Conservation (phyloP, 192 early-diverging fungal genomes). For the Coemansia sp. region DNA sequence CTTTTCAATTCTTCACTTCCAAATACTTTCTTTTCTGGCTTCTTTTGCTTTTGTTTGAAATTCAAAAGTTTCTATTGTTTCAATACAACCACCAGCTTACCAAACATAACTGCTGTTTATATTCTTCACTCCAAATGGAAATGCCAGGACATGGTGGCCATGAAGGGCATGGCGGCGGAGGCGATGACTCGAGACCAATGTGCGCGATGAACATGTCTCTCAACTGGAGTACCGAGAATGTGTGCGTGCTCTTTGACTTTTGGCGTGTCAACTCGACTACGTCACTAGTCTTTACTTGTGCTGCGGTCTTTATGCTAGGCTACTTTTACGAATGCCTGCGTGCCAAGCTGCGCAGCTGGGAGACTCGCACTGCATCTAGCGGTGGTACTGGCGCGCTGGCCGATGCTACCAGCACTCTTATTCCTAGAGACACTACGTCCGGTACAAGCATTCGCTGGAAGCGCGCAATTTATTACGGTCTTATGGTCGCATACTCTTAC, state of each 20-base stretch:
- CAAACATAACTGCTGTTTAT: not conserved
- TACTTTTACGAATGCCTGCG: conserved; percentile 45
- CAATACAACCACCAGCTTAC: not conserved
- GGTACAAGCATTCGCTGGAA: conserved; percentile 39
- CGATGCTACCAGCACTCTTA: conserved; percentile 15
- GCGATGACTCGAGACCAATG: conserved; percentile 43
- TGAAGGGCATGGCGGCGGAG: conserved; percentile 49
- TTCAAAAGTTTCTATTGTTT: not conserved
- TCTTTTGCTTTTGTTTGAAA: not conserved
- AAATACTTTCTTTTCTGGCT: not conserved
- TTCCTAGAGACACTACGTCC: not conserved
- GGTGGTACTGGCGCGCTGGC: not conserved
- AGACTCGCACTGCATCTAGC: conserved; percentile 20
- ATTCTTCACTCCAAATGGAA: conserved; percentile 21
- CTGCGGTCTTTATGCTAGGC: conserved; percentile 54
- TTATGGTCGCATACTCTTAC: conserved; percentile 68
- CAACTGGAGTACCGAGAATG: conserved; percentile 74
- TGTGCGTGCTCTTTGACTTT: conserved; percentile 75
- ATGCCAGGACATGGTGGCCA: conserved; percentile 56
- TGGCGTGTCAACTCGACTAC: conserved; percentile 65
- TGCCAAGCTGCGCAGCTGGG: conserved; percentile 44
- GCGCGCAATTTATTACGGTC: conserved; percentile 66
- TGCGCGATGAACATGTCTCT: conserved; percentile 72
- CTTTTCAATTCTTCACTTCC: not conserved
- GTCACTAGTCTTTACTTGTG: conserved; percentile 62